Conservation (phyloP, 2,329 filamentous ascomycete genomes). For the Plenodomus lindquistii region DNA sequence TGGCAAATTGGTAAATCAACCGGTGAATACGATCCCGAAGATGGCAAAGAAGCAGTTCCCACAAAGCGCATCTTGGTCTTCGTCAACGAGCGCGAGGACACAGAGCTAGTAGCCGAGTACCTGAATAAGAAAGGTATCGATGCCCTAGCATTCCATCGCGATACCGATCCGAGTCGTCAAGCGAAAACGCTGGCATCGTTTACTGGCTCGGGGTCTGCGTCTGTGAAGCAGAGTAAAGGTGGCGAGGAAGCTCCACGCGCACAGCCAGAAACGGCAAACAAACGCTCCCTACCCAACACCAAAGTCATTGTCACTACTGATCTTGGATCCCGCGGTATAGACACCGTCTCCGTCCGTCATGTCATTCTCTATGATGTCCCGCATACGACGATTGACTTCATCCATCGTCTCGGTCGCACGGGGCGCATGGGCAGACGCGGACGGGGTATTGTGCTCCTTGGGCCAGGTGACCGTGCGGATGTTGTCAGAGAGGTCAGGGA, state of each 20-base stretch:
- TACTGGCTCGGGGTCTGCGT: constrained; percentile 33
- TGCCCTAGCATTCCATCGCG: constrained; percentile 80
- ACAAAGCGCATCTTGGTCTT: constrained; percentile 91
- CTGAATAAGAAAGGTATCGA: constrained; percentile 85
- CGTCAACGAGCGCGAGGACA: constrained; percentile 93
- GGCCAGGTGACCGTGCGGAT: constrained; percentile 85
- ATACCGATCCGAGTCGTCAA: constrained; percentile 77
- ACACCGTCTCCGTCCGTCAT: constrained; percentile 86
- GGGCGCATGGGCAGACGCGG: constrained; percentile 92
- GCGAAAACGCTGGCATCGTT: constrained; percentile 78
- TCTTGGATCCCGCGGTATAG: constrained; percentile 87
- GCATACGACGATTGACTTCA: constrained; percentile 96
- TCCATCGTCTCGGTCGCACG: constrained; percentile 89
- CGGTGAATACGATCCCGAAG: constrained; percentile 40
- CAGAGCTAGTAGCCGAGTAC: constrained; percentile 77
- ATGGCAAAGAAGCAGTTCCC: constrained; percentile 61
- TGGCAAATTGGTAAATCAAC: constrained; percentile 87
- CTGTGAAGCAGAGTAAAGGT: not conserved
- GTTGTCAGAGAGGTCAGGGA: constrained; percentile 90
- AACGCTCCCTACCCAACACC: constrained; percentile 68
- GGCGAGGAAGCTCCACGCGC: not conserved
- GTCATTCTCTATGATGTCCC: constrained; percentile 98
- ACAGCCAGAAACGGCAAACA: constrained; percentile 11
- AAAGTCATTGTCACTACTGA: constrained; percentile 96
- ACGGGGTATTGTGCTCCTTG: constrained; percentile 85